Conservation (phyloP, 768 basidiomycete species). For the Stropharia rugosoannulata region DNA sequence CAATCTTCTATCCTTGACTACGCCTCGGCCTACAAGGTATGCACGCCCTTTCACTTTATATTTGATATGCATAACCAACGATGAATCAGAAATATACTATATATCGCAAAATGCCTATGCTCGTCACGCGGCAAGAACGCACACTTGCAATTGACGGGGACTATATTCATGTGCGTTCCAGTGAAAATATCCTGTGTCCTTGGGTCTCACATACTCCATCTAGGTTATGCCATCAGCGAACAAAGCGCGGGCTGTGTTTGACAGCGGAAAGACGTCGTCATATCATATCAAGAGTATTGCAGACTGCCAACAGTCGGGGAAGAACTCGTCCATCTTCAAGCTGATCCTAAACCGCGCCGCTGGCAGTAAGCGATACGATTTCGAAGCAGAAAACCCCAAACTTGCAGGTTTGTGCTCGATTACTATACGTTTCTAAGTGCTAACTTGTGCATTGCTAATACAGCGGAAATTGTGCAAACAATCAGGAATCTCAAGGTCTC, state of each 20-base stretch:
- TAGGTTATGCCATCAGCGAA: conserved; percentile 89
- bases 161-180: conserved; percentile 74
- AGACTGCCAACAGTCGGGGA: conserved; percentile 79
- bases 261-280: conserved; percentile 86
- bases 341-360: conserved; percentile 78
- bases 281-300: conserved; percentile 89
- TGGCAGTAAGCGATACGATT: conserved; percentile 90
- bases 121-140: conserved; percentile 89
- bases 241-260: conserved; percentile 78
- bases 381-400: conserved; percentile 89
- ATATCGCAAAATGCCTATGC: conserved; percentile 92
- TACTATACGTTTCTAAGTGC: not conserved
- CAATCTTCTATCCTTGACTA: conserved; percentile 68
- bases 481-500: conserved; percentile 64
- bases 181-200: not conserved
- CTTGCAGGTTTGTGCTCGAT: conserved; percentile 52
- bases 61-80: not conserved
- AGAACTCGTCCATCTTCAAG: conserved; percentile 84
- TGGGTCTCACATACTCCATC: not conserved
- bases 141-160: conserved; percentile 93
- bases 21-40: conserved; percentile 83
- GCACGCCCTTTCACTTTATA: conserved; percentile 5
- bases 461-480: conserved; percentile 77
- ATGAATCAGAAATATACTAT: conserved; percentile 80
- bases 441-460: conserved; percentile 1